A percentile compares a stretch with the other conserved stretches of the same genome.
Evolutionary conservation across 352 stramenopile species (phyloP).

Genomic region (Pythium chondricola): DNA sequence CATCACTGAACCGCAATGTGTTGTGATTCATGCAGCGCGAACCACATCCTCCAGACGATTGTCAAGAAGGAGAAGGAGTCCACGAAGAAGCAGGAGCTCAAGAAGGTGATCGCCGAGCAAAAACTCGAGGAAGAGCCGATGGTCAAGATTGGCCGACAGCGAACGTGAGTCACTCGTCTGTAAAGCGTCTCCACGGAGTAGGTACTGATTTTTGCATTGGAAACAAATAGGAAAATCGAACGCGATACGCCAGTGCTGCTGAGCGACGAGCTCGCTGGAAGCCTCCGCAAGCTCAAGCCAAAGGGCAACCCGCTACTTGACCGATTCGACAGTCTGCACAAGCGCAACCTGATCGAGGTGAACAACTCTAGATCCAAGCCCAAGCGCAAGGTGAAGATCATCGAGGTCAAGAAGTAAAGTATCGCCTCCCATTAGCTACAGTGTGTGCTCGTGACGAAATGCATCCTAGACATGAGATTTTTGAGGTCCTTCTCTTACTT

Average conservation of each 20-base stretch:
- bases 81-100: constrained; percentile 62
- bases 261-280: constrained; percentile 75
- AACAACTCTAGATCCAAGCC: constrained; percentile 49
- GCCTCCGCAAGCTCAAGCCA: constrained; percentile 67
- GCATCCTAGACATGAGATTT: too few relatives aligned
- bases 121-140: constrained; percentile 73
- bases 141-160: constrained; percentile 65
- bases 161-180: constrained; percentile 46
- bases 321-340: constrained; percentile 83
- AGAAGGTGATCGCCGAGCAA: constrained; percentile 68
- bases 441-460: too few relatives aligned
- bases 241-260: constrained; percentile 67
- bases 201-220: too few relatives aligned
- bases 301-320: constrained; percentile 78
- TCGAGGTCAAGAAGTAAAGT: constrained; percentile 69
- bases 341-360: constrained; percentile 81
- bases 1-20: not conserved
- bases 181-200: not conserved
- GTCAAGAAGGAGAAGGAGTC: constrained; percentile 60
- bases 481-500: too few relatives aligned
- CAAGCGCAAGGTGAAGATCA: constrained; percentile 77
- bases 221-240: constrained; percentile 67
- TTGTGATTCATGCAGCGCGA: constrained; percentile 28
- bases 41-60: constrained; percentile 62
- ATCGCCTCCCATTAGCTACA: not conserved